Evolutionary conservation across 2,329 filamentous ascomycete species (phyloP), one percentile per base, ranked within the genome.

Genomic region (Tetracladium maxilliforme): DNA sequence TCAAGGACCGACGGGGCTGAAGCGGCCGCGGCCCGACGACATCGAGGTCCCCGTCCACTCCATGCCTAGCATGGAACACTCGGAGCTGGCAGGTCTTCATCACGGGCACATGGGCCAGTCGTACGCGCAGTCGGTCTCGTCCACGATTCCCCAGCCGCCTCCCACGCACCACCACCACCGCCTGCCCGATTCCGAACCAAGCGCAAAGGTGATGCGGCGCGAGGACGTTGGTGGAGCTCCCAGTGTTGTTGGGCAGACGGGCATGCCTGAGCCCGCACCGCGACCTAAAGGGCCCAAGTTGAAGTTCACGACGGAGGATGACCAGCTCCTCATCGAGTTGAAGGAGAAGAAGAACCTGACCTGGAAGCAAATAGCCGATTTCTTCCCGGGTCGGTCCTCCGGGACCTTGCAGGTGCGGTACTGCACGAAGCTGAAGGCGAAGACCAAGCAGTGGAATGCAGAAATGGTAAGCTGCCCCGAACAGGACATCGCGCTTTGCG

Each of bases 341-440:
- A 94, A 94, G 50, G 86, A 94, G 52, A 86, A 90, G 43, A 92
- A 90, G 51, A 86, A 82, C 44, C 60, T 94, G 45, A 92, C 86
- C 5, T 94, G 86, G 86, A 93, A 92, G 54, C 86, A 94, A 58
- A 94, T 94, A 43, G 82, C 84, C 29, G 86, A 93, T 44, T 93
- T 93, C 53, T 94, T 94, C 40, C 86, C 86, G 1, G 86, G 84
- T 2, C 65, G 86, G 30, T 90, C 81, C 30, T 92, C 81, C 22
- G 86, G 86, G 11, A 93, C 86, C 16, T 55, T 94, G 32, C 86
- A 94, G 50, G 86, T 94, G 27, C 75, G 86, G 18, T 94, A 94
- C 48, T 94, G 86, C 47, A 93, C 84, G 21, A 93, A 92, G 53
- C 59, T 93, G 26, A 93, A 92, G 54, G 84, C 83, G 10, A 93